These are phyloP conservation scores for Neurospora discreta DNA, from an alignment of 495 filamentous ascomycete species.

Conservation along the genomic window DNA sequence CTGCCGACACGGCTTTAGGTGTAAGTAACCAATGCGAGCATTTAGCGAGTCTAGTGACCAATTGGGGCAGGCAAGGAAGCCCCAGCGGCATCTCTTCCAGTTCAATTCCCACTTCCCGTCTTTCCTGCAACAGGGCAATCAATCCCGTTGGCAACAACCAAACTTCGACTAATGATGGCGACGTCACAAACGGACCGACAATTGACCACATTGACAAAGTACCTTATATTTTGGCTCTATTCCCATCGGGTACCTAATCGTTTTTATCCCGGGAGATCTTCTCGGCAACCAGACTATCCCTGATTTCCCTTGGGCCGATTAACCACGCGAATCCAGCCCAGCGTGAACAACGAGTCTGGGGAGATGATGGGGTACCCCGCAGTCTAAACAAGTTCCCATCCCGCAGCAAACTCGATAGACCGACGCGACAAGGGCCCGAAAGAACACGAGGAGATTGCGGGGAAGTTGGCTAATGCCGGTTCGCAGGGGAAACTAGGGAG, in stretches of 20 bases:
- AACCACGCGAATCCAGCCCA: not conserved
- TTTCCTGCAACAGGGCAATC: not conserved
- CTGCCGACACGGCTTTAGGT: not conserved
- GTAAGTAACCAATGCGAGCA: not conserved
- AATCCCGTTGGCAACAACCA: too few relatives aligned
- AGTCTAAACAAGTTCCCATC: not conserved
- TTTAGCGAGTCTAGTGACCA: too few relatives aligned
- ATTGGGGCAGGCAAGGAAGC: not conserved
- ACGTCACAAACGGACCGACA: too few relatives aligned
- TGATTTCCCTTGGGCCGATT: too few relatives aligned
- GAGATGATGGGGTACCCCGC: not conserved
- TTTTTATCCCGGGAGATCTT: too few relatives aligned
- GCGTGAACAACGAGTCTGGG: not conserved
- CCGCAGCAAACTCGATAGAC: not conserved
- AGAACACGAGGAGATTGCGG: not conserved
- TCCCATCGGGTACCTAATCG: too few relatives aligned
- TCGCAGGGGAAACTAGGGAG: not conserved
- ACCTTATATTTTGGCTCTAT: too few relatives aligned
- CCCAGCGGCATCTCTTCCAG: not conserved
- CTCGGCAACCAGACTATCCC: too few relatives aligned
- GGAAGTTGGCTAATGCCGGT: not conserved
- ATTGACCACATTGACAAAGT: too few relatives aligned
- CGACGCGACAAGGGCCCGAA: not conserved
- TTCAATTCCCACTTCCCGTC: too few relatives aligned
- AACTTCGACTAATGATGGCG: too few relatives aligned